A percentile compares a stretch with the other conserved stretches of the same genome.
Conservation (phyloP, 2,329 filamentous ascomycete species). For the Penicillium italicum region DNA sequence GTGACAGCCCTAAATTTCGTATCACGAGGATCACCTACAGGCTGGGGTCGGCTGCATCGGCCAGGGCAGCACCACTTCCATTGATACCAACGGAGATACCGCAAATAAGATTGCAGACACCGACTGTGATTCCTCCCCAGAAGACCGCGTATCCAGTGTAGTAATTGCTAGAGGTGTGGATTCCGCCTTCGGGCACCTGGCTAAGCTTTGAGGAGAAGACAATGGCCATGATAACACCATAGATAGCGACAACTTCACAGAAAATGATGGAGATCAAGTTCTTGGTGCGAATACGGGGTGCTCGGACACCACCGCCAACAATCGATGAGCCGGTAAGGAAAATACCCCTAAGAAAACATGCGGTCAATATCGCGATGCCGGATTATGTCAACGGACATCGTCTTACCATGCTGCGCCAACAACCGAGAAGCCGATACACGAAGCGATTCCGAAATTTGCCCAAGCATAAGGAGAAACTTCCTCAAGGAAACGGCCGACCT, state of each 20-base stretch:
- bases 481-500: slow-evolving; percentile 92
- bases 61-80: slow-evolving; percentile 90
- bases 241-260: slow-evolving; percentile 99
- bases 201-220: slow-evolving; percentile 90
- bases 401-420: slow-evolving; percentile 92
- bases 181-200: slow-evolving; percentile 58
- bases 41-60: slow-evolving; percentile 86
- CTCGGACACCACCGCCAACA: slow-evolving; percentile 91
- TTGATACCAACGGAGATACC: slow-evolving; percentile 98
- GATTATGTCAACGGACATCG: neutral
- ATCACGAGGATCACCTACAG: slow-evolving; percentile 59
- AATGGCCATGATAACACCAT: slow-evolving; percentile 99
- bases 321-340: slow-evolving; percentile 98
- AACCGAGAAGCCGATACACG: slow-evolving; percentile 94
- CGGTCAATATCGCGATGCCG: neutral
- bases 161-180: slow-evolving; percentile 75
- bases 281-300: slow-evolving; percentile 96
- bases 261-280: slow-evolving; percentile 99
- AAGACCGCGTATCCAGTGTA: slow-evolving; percentile 95
- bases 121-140: slow-evolving; percentile 92
- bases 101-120: slow-evolving; percentile 92
- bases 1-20: neutral
- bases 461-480: slow-evolving; percentile 90
- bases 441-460: slow-evolving; percentile 83
- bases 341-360: slow-evolving; percentile 70